Conservation (phyloP, 2,329 filamentous ascomycete species). For the Corynespora cassiicola region DNA sequence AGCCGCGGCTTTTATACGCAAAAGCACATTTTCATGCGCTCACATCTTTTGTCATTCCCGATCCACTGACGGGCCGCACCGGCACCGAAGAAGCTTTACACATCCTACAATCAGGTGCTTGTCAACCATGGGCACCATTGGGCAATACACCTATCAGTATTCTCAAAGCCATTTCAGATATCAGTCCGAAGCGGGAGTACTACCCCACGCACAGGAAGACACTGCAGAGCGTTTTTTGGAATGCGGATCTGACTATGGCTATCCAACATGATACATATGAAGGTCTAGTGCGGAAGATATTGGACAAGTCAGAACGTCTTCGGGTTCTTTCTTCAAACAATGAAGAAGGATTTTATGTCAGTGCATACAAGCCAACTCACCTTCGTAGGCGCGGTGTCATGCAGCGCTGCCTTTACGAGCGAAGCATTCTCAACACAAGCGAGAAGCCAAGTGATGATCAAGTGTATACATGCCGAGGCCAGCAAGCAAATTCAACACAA, state of each 20-base stretch:
- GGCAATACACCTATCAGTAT: conserved; percentile 1
- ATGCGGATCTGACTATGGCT: conserved; percentile 39
- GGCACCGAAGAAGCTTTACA: conserved; percentile 61
- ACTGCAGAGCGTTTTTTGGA: conserved; percentile 54
- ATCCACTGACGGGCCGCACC: conserved; percentile 55
- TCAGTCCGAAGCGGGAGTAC: conserved; percentile 47
- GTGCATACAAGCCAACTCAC: conserved; percentile 13
- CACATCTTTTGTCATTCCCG: conserved; percentile 59
- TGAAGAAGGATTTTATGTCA: conserved; percentile 5
- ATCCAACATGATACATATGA: conserved; percentile 30
- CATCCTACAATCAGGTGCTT: conserved; percentile 55
- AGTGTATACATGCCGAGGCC: conserved; percentile 16
- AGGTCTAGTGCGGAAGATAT: conserved; percentile 18
- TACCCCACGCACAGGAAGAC: conserved; percentile 50
- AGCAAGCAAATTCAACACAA: conserved; percentile 14
- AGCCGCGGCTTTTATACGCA: conserved; percentile 59
- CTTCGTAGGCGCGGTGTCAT: conserved; percentile 17
- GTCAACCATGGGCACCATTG: conserved; percentile 43
- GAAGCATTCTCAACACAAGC: conserved; percentile 7
- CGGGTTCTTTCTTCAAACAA: conserved; percentile 16
- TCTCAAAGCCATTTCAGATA: conserved; percentile 28
- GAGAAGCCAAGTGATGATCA: conserved; percentile 5
- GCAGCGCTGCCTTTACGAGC: conserved; percentile 17
- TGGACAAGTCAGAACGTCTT: conserved; percentile 16
- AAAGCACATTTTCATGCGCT: conserved; percentile 65